These are phyloP conservation scores for Hylodesmum podocarpum DNA, from an alignment of 306 rosid species.

Conservation along the genomic window DNA sequence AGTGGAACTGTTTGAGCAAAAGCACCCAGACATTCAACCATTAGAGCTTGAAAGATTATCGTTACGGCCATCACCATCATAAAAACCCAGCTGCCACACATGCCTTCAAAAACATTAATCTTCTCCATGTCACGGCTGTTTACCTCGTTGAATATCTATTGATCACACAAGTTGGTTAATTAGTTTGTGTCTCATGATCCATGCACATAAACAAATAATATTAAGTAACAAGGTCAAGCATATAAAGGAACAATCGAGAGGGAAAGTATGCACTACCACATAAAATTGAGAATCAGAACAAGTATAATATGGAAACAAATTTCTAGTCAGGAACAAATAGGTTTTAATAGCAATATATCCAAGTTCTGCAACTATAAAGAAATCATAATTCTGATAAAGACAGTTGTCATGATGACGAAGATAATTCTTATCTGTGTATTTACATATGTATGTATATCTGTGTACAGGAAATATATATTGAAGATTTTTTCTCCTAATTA, in stretches of 20 bases:
- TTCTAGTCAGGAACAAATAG: background rate
- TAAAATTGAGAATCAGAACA: background rate
- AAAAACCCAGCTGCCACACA: slow-evolving; percentile 60
- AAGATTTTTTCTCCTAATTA: too few relatives aligned
- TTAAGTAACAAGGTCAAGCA: background rate
- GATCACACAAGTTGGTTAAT: background rate
- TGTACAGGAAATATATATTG: too few relatives aligned
- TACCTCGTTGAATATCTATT: slow-evolving; percentile 79
- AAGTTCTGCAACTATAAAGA: too few relatives aligned
- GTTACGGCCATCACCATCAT: slow-evolving; percentile 55
- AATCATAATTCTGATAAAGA: too few relatives aligned
- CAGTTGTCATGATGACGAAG: too few relatives aligned
- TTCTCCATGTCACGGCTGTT: slow-evolving; percentile 96
- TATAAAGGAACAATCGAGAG: background rate
- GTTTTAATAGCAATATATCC: background rate
- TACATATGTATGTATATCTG: too few relatives aligned
- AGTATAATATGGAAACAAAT: background rate
- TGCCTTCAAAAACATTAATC: slow-evolving; percentile 66
- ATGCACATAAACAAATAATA: too few relatives aligned
- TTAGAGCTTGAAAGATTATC: slow-evolving; percentile 59
- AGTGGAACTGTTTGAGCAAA: slow-evolving; percentile 78
- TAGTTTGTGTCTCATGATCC: background rate
- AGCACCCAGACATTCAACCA: slow-evolving; percentile 64
- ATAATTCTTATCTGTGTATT: too few relatives aligned
- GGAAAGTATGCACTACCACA: background rate